Conservation (phyloP, 768 basidiomycete species). For the Serpula lacrymans region DNA sequence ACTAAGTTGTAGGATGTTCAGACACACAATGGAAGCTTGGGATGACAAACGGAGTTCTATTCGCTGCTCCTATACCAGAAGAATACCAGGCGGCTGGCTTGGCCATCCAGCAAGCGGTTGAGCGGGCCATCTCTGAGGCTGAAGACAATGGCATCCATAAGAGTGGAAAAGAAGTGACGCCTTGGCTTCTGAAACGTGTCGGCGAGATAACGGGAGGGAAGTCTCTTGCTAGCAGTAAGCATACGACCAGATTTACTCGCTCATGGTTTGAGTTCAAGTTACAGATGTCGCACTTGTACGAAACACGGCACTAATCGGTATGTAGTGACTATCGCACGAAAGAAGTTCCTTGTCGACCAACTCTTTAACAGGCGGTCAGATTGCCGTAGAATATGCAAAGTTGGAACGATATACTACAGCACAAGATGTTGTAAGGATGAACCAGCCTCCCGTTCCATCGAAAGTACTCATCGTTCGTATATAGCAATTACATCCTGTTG, state of each 20-base stretch:
- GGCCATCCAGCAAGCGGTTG: constrained; percentile 70
- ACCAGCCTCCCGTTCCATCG: not conserved
- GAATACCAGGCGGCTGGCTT: constrained; percentile 65
- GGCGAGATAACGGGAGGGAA: constrained; percentile 74
- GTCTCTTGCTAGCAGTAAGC: constrained; percentile 69
- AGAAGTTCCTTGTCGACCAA: not conserved
- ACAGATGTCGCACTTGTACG: constrained; percentile 84
- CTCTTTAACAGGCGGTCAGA: constrained; percentile 58
- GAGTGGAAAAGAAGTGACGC: constrained; percentile 88
- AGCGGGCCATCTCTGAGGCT: constrained; percentile 82
- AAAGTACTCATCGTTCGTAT: not conserved
- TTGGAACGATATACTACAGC: constrained; percentile 29
- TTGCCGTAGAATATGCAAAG: constrained; percentile 73
- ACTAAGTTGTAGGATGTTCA: no score
- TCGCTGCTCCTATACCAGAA: constrained; percentile 89
- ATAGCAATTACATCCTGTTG: constrained; percentile 5
- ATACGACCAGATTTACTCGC: not conserved
- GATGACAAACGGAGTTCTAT: constrained; percentile 71
- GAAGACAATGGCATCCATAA: constrained; percentile 75
- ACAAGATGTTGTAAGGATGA: constrained; percentile 14
- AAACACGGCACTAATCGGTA: constrained; percentile 85
- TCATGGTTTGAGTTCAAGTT: not conserved
- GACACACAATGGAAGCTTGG: constrained; percentile 70
- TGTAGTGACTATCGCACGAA: no score
- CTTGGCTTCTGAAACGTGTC: constrained; percentile 87